Conservation (phyloP, 148 eudicot genomes). For the Oxyria digyna region DNA sequence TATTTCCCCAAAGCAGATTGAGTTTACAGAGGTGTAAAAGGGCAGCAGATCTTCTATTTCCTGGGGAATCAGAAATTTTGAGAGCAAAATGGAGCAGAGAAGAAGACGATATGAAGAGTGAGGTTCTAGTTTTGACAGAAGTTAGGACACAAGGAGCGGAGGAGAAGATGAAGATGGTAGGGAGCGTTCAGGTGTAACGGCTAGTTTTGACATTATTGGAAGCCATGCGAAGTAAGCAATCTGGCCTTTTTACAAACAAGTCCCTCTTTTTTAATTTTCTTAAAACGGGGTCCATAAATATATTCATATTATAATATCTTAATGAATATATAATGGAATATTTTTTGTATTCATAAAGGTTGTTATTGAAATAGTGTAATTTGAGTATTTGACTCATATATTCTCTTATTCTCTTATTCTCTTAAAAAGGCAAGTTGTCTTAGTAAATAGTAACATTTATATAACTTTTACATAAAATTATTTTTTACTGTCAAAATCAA, state of each 20-base stretch:
- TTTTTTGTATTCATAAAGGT: no score
- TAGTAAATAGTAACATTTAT: no score
- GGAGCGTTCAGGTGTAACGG: conserved; percentile 15
- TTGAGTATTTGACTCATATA: no score
- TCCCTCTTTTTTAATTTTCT: neutral
- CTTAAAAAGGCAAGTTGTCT: no score
- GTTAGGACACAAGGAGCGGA: neutral
- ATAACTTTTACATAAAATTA: no score
- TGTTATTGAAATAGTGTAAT: no score
- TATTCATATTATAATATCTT: no score
- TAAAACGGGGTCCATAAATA: no score
- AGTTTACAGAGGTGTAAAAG: neutral
- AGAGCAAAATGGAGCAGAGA: neutral
- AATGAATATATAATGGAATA: no score
- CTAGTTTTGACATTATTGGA: conserved; percentile 18
- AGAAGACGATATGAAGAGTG: neutral
- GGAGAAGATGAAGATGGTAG: neutral
- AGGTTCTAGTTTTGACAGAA: neutral
- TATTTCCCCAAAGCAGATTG: neutral
- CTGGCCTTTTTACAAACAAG: neutral
- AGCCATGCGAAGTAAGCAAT: neutral
- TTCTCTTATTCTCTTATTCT: no score
- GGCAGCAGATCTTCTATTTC: neutral
- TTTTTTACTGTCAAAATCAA: no score
- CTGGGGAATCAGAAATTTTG: neutral